Percentiles rank a stretch among this genome's conserved stretches.
Evolutionary conservation across 257 asterid species (phyloP).

Genomic region (Eucommia ulmoides): DNA sequence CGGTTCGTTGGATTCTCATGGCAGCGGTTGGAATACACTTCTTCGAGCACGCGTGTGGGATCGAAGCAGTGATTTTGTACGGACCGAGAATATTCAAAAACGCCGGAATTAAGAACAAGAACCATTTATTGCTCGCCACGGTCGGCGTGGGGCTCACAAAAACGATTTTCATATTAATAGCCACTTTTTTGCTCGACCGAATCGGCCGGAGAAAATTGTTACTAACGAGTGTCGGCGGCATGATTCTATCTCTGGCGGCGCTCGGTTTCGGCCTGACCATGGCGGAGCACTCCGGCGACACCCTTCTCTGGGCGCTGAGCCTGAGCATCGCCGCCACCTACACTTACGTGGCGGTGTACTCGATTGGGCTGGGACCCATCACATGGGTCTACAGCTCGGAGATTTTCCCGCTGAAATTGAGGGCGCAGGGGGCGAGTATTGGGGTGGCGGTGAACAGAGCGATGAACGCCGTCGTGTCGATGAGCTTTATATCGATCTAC

Average conservation of each 20-base stretch:
- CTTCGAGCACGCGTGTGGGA: neutral
- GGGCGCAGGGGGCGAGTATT: conserved; percentile 1
- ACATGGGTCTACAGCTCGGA: conserved; percentile 1
- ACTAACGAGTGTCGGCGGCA: neutral
- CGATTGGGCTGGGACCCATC: neutral
- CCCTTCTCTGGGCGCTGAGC: neutral
- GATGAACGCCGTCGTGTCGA: neutral
- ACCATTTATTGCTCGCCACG: neutral
- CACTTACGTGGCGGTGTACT: neutral
- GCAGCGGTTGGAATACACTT: neutral
- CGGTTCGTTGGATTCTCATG: neutral
- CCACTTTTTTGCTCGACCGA: neutral
- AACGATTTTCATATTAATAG: neutral
- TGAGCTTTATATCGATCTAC: neutral
- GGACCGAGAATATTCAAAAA: neutral
- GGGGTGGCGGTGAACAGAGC: conserved; percentile 1
- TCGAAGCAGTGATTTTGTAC: neutral
- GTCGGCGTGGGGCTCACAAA: neutral
- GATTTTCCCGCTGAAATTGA: neutral
- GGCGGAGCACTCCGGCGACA: neutral
- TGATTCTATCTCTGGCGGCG: neutral
- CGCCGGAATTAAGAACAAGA: neutral
- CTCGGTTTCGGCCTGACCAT: neutral
- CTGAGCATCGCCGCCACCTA: neutral
- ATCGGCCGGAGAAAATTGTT: neutral